Evolutionary conservation across 768 basidiomycete species (phyloP).

Genomic region (Tylopilus subfusipes): DNA sequence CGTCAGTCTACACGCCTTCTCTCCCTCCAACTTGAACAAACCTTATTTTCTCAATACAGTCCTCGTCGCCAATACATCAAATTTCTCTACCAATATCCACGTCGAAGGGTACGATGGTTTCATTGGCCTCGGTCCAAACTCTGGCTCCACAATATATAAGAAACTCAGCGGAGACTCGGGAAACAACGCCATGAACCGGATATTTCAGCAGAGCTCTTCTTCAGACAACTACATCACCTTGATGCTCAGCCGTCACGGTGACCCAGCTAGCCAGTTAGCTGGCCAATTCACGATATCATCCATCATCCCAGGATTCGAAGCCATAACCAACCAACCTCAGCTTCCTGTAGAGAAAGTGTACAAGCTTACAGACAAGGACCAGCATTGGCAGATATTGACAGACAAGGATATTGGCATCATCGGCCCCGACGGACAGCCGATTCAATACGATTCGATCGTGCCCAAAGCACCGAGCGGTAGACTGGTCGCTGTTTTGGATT

Average conservation of each 20-base stretch:
- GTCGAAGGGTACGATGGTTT: constrained; percentile 67
- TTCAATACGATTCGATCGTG: constrained; percentile 61
- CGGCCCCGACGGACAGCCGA: constrained; percentile 69
- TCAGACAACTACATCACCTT: constrained; percentile 64
- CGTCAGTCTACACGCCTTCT: constrained; percentile 38
- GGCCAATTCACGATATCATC: constrained; percentile 73
- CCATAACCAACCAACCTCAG: constrained; percentile 59
- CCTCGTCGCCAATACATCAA: constrained; percentile 57
- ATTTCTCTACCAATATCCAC: constrained; percentile 59
- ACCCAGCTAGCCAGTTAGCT: constrained; percentile 43
- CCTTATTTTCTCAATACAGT: constrained; percentile 38
- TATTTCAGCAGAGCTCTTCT: constrained; percentile 58
- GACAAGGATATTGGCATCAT: constrained; percentile 65
- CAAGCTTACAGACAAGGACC: constrained; percentile 56
- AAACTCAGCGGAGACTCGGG: constrained; percentile 48
- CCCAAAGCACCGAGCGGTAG: constrained; percentile 61
- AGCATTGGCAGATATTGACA: constrained; percentile 77
- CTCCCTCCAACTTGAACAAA: background rate
- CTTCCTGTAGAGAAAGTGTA: constrained; percentile 65
- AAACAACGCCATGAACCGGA: constrained; percentile 58
- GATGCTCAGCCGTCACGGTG: constrained; percentile 58
- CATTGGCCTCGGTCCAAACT: constrained; percentile 75
- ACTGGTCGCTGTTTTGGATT: constrained; percentile 71
- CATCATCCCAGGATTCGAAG: constrained; percentile 56
- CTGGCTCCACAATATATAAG: constrained; percentile 60